Evolutionary conservation across 768 basidiomycete species (phyloP).

Genomic region (Gyrodon lividus): DNA sequence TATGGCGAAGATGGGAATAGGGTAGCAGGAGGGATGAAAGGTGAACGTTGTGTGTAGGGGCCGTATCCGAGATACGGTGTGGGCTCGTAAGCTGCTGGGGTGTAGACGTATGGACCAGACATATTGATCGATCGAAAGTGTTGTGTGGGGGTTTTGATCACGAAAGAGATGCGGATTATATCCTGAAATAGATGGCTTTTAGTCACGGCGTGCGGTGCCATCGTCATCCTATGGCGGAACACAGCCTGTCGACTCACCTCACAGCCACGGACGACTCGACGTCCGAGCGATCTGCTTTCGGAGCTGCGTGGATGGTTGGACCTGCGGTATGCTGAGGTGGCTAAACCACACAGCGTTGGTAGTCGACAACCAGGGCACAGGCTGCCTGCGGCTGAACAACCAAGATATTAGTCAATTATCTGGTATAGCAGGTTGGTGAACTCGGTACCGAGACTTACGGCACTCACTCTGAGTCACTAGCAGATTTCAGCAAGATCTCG

Average conservation of each 20-base stretch:
- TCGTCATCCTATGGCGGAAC: neutral
- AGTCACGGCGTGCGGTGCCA: conserved; percentile 13
- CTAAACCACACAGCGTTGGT: neutral
- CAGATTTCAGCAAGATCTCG: no score
- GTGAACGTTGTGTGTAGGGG: conserved; percentile 37
- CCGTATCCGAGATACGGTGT: conserved; percentile 35
- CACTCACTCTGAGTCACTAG: no score
- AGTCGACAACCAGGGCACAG: no score
- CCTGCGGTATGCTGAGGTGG: neutral
- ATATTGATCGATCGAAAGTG: conserved; percentile 25
- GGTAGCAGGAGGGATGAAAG: conserved; percentile 42
- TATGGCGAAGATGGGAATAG: conserved; percentile 40
- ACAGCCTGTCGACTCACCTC: conserved; percentile 18
- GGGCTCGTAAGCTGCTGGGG: conserved; percentile 35
- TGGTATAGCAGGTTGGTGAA: no score
- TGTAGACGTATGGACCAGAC: conserved; percentile 45
- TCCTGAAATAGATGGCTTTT: conserved; percentile 11
- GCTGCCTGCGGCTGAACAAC: neutral
- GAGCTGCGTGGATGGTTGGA: neutral
- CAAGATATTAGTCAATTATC: no score
- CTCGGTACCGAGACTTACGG: no score
- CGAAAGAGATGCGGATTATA: conserved; percentile 8
- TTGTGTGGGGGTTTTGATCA: neutral
- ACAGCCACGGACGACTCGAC: conserved; percentile 17
- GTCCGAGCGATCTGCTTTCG: conserved; percentile 1